Evolutionary conservation across 768 basidiomycete genomes (phyloP).

Genomic region (Cystofilobasidium ferigula): DNA sequence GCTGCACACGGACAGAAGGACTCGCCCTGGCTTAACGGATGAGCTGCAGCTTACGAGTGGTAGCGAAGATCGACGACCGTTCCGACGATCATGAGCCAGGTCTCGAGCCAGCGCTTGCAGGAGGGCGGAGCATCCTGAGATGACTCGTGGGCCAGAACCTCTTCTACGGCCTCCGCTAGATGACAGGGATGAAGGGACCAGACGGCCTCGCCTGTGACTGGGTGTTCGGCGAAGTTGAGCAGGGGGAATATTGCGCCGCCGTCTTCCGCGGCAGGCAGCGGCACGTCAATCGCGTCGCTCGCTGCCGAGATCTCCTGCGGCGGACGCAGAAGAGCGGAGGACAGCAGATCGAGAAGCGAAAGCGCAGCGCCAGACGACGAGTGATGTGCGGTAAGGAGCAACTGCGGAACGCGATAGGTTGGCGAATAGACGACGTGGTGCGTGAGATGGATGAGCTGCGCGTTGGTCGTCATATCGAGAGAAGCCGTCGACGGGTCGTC

Average conservation of each 20-base stretch:
- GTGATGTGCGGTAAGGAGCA: constrained; percentile 66
- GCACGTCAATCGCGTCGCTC: constrained; percentile 32
- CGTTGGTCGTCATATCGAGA: background rate
- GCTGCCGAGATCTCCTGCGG: too few relatives aligned
- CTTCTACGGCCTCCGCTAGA: constrained; percentile 53
- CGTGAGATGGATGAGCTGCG: constrained; percentile 37
- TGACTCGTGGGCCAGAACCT: constrained; percentile 46
- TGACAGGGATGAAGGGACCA: constrained; percentile 89
- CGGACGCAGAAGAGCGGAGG: constrained; percentile 38
- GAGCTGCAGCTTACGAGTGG: too few relatives aligned
- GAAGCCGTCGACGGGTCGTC: constrained; percentile 13
- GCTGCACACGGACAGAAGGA: too few relatives aligned
- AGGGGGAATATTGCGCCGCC: constrained; percentile 50
- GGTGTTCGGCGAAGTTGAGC: constrained; percentile 79
- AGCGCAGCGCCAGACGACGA: background rate
- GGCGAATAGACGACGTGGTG: constrained; percentile 68
- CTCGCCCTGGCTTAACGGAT: too few relatives aligned
- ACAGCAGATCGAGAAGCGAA: constrained; percentile 1
- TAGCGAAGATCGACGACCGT: constrained; percentile 46
- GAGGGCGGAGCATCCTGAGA: background rate
- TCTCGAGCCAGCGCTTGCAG: constrained; percentile 40
- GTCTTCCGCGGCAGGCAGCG: constrained; percentile 30
- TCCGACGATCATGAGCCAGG: constrained; percentile 68
- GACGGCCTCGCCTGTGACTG: constrained; percentile 56
- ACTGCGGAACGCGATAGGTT: constrained; percentile 68